These are phyloP conservation scores for Neofusicoccum parvum DNA, from an alignment of 2,329 filamentous ascomycete species.

Conservation along the genomic window DNA sequence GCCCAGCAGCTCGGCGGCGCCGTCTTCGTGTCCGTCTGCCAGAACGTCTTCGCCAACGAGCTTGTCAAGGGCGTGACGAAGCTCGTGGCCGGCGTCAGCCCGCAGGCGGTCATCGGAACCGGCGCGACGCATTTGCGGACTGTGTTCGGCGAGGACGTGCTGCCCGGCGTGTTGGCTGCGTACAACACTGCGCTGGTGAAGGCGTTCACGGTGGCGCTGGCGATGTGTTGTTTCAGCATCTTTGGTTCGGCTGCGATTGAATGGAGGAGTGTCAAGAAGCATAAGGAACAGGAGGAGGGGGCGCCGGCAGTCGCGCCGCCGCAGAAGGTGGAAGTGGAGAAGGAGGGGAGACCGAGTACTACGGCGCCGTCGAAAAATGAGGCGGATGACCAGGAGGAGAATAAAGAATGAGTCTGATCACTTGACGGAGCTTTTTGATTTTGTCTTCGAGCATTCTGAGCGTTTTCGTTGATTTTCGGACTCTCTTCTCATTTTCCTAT, in stretches of 20 bases:
- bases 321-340: neutral
- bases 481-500: too few relatives aligned
- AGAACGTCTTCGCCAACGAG: constrained; percentile 54
- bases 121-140: constrained; percentile 18
- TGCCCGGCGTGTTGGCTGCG: constrained; percentile 59
- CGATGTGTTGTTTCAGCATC: constrained; percentile 54
- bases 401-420: too few relatives aligned
- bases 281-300: constrained; percentile 27
- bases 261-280: constrained; percentile 68
- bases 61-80: constrained; percentile 44
- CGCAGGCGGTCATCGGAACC: constrained; percentile 42
- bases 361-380: neutral
- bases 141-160: constrained; percentile 49
- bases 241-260: constrained; percentile 60
- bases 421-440: too few relatives aligned
- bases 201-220: constrained; percentile 64
- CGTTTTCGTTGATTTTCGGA: too few relatives aligned
- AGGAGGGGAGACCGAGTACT: neutral
- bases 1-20: constrained; percentile 51
- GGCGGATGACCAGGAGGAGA: neutral
- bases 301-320: neutral
- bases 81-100: neutral
- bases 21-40: constrained; percentile 51
- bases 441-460: too few relatives aligned
- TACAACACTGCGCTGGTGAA: constrained; percentile 63